Conservation (phyloP, 2,329 filamentous ascomycete genomes). For the Arthroderma sp. region DNA sequence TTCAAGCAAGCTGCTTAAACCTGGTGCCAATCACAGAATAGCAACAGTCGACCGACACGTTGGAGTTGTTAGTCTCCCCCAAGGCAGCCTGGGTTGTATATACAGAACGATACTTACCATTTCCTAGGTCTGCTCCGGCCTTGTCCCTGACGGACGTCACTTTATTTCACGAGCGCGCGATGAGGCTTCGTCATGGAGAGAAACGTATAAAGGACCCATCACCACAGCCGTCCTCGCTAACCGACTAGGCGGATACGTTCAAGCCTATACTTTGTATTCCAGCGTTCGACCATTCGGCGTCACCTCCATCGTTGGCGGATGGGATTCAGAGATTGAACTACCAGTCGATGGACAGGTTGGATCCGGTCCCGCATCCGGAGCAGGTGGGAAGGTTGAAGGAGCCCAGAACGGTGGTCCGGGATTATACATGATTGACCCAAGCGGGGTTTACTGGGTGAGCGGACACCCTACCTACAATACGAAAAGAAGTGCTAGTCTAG, state of each 20-base stretch:
- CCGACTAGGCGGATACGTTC: constrained; percentile 89
- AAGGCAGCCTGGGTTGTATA: constrained; percentile 1
- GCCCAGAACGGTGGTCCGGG: constrained; percentile 77
- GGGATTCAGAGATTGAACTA: constrained; percentile 75
- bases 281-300: constrained; percentile 94
- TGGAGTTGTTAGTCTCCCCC: constrained; percentile 57
- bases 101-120: constrained; percentile 2
- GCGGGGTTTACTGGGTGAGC: constrained; percentile 78
- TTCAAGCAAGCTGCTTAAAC: constrained; percentile 86
- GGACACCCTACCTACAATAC: not conserved
- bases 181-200: constrained; percentile 82
- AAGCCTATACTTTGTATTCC: constrained; percentile 95
- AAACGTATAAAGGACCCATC: constrained; percentile 89
- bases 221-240: constrained; percentile 75
- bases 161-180: constrained; percentile 90
- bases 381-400: constrained; percentile 67
- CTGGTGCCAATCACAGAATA: constrained; percentile 93
- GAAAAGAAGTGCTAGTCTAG: not conserved
- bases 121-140: constrained; percentile 72
- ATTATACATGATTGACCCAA: constrained; percentile 98
- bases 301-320: constrained; percentile 84
- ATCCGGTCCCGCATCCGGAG: constrained; percentile 60
- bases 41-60: constrained; percentile 86
- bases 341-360: constrained; percentile 87
- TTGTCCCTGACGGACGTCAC: constrained; percentile 88